Conservation (phyloP, 768 basidiomycete genomes). For the Trametes gibbosa region DNA sequence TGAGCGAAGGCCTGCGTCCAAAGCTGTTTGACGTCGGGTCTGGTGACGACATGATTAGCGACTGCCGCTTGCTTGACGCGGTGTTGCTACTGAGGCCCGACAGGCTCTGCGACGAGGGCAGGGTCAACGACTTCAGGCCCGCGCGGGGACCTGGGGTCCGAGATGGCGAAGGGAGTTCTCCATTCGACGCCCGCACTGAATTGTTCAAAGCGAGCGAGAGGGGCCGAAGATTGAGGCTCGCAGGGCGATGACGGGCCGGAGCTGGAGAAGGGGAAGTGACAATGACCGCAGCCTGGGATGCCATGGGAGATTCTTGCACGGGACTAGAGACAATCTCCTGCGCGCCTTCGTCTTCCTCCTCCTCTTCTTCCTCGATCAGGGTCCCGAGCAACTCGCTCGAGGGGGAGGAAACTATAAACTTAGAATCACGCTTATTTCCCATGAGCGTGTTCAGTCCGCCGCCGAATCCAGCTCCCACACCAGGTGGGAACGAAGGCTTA, state of each 20-base stretch:
- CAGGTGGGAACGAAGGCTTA: constrained; percentile 58
- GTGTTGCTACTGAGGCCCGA: constrained; percentile 11
- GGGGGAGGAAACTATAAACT: constrained; percentile 55
- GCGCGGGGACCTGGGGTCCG: constrained; percentile 48
- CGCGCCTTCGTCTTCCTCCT: constrained; percentile 47
- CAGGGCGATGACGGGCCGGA: constrained; percentile 58
- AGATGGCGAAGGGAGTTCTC: constrained; percentile 49
- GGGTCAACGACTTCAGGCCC: constrained; percentile 52
- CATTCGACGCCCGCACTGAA: constrained; percentile 32
- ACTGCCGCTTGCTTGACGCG: constrained; percentile 30
- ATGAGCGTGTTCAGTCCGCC: constrained; percentile 41
- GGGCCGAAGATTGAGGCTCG: constrained; percentile 64
- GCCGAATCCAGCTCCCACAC: constrained; percentile 41
- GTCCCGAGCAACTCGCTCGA: constrained; percentile 78
- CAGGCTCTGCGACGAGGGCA: constrained; percentile 32
- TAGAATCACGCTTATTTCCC: constrained; percentile 75
- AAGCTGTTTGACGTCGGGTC: constrained; percentile 36
- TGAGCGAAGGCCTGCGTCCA: constrained; percentile 35
- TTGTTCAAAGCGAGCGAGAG: constrained; percentile 64
- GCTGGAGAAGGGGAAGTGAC: constrained; percentile 29
- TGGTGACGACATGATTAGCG: constrained; percentile 29
- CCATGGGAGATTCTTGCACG: constrained; percentile 7
- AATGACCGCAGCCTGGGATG: constrained; percentile 6
- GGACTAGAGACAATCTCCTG: constrained; percentile 8
- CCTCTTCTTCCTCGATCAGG: constrained; percentile 83